Percentiles rank a stretch among this genome's conserved stretches.
Evolutionary conservation across 75 land plant species (phyloP).

Genomic region (Chamaecyparis obtusa): DNA sequence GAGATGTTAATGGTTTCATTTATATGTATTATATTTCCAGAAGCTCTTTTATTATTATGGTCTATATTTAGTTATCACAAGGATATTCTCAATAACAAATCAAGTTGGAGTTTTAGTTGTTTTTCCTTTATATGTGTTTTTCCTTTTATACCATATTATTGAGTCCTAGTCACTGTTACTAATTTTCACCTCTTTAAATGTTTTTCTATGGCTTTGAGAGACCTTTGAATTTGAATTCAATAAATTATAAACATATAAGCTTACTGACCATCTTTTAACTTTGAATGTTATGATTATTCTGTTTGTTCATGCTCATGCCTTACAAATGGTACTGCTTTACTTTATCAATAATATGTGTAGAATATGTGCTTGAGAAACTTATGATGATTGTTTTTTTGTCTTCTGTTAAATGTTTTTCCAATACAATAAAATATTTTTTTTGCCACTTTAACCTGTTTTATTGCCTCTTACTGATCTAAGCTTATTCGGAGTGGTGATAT

Average conservation of each 20-base stretch:
- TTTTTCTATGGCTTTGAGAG: background rate
- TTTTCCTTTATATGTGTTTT: background rate
- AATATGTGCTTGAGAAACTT: background rate
- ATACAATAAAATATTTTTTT: background rate
- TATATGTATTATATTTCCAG: background rate
- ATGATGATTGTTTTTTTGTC: background rate
- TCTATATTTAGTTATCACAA: background rate
- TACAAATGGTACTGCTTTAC: background rate
- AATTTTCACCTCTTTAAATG: background rate
- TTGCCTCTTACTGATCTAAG: slow-evolving; percentile 29
- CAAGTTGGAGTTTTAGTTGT: background rate
- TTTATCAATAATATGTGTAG: background rate
- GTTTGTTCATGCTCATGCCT: background rate
- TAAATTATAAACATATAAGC: too few species aligned
- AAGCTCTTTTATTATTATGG: background rate
- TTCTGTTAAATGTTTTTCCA: background rate
- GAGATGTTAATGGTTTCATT: background rate
- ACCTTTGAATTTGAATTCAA: too few species aligned
- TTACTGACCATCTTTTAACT: too few species aligned
- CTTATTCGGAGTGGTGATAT: slow-evolving; percentile 77
- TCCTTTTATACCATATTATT: background rate
- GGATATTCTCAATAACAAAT: background rate
- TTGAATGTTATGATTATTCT: background rate
- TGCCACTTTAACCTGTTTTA: background rate
- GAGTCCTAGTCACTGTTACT: background rate